Conservation (phyloP, 768 basidiomycete genomes). For the Chlorophyllum brunneum region DNA sequence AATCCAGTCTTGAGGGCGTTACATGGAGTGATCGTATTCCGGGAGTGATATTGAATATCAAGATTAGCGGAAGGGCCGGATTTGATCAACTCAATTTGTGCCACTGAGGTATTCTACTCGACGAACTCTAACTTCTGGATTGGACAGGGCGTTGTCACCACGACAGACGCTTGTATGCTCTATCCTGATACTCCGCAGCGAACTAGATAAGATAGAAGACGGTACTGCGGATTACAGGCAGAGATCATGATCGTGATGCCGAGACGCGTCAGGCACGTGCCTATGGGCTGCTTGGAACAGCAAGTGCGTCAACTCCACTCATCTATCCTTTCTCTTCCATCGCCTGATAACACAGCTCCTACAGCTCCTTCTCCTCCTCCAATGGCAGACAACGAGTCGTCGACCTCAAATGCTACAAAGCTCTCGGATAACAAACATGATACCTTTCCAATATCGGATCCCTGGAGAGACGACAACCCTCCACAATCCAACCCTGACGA, state of each 20-base stretch:
- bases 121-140: too few relatives aligned
- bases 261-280: constrained; percentile 16
- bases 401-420: neutral
- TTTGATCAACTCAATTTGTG: too few relatives aligned
- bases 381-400: neutral
- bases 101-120: too few relatives aligned
- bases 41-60: too few relatives aligned
- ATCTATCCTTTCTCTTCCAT: constrained; percentile 1
- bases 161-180: too few relatives aligned
- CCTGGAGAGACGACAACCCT: constrained; percentile 33
- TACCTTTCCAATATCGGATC: constrained; percentile 31
- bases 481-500: constrained; percentile 18
- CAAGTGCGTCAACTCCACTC: constrained; percentile 1
- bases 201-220: too few relatives aligned
- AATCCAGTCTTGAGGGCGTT: too few relatives aligned
- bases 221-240: too few relatives aligned
- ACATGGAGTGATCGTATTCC: too few relatives aligned
- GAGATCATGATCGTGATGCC: neutral
- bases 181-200: too few relatives aligned
- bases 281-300: constrained; percentile 2
- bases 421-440: neutral
- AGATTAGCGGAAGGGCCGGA: too few relatives aligned
- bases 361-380: neutral
- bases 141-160: too few relatives aligned
- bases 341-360: neutral